Conservation (phyloP, 108 stramenopile species). For the Discostella pseudostelligera region DNA sequence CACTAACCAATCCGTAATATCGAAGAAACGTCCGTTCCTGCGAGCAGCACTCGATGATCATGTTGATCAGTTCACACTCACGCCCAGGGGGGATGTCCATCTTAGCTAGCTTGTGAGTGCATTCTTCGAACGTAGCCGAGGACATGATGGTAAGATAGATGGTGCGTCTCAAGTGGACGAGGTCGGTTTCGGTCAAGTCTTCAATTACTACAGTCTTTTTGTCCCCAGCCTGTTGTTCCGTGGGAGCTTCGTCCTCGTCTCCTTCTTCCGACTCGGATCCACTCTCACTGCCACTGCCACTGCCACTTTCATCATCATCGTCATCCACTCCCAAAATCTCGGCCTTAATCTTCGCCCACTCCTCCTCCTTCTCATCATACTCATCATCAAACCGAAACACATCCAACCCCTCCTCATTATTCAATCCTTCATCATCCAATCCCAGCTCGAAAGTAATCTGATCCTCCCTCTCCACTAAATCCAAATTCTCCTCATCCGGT, state of each 20-base stretch:
- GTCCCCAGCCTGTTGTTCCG: conserved; percentile 21
- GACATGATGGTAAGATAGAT: conserved; percentile 99
- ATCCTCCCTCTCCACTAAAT: conserved; percentile 96
- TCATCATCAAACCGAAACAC: conserved; percentile 75
- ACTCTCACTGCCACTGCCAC: conserved; percentile 41
- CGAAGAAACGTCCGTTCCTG: conserved; percentile 95
- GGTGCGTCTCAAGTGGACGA: conserved; percentile 95
- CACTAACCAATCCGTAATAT: conserved; percentile 94
- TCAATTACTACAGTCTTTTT: conserved; percentile 59
- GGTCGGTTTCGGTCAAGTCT: conserved; percentile 88
- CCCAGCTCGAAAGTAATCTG: conserved; percentile 97
- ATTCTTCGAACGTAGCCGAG: conserved; percentile 97
- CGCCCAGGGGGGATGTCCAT: conserved; percentile 91
- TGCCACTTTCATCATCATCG: conserved; percentile 51
- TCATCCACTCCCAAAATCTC: conserved; percentile 92
- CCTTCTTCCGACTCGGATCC: conserved; percentile 54
- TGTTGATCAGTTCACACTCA: conserved; percentile 88
- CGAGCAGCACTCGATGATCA: conserved; percentile 98
- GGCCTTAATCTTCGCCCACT: conserved; percentile 85
- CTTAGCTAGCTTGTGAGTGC: conserved; percentile 96
- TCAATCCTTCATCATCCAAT: conserved; percentile 92
- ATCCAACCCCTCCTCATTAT: conserved; percentile 87
- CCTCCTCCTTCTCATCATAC: conserved; percentile 82
- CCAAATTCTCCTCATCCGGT: conserved; percentile 79
- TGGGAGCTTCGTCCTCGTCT: conserved; percentile 54